These are phyloP conservation scores for Ambrosia hybrid DNA, from an alignment of 140 eudicot genomes.

Conservation along the genomic window DNA sequence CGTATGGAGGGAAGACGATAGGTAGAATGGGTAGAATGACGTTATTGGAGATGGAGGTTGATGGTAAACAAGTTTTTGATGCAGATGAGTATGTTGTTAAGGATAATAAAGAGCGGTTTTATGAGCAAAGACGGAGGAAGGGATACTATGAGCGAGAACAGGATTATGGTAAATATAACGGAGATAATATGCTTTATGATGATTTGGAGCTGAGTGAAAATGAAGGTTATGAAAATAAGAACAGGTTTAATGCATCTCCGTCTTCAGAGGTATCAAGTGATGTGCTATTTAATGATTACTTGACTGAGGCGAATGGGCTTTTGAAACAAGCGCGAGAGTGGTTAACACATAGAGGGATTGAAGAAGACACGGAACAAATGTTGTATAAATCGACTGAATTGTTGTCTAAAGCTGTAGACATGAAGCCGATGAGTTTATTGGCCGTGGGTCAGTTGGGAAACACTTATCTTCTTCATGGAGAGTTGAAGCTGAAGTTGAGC, in stretches of 20 bases:
- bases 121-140: conserved; percentile 38
- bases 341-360: conserved; percentile 46
- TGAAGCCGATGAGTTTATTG: conserved; percentile 93
- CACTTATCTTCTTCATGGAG: conserved; percentile 95
- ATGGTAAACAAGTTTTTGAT: conserved; percentile 39
- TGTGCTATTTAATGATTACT: conserved; percentile 52
- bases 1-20: conserved; percentile 32
- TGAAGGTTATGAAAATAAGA: conserved; percentile 34
- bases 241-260: conserved; percentile 39
- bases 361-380: conserved; percentile 58
- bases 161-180: conserved; percentile 3
- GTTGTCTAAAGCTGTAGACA: conserved; percentile 67
- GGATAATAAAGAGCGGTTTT: conserved; percentile 33
- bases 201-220: conserved; percentile 24
- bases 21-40: conserved; percentile 37
- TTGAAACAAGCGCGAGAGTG: conserved; percentile 69
- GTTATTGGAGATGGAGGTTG: conserved; percentile 29
- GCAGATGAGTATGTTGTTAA: conserved; percentile 33
- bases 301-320: conserved; percentile 65
- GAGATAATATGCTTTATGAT: conserved; percentile 29
- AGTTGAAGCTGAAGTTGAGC: conserved; percentile 67
- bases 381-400: conserved; percentile 56
- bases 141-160: conserved; percentile 35
- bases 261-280: conserved; percentile 58
- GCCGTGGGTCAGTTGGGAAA: conserved; percentile 96